Base-by-base conservation (phyloP, 768 basidiomycete species). In the Glaciozyma martinii region DNA sequence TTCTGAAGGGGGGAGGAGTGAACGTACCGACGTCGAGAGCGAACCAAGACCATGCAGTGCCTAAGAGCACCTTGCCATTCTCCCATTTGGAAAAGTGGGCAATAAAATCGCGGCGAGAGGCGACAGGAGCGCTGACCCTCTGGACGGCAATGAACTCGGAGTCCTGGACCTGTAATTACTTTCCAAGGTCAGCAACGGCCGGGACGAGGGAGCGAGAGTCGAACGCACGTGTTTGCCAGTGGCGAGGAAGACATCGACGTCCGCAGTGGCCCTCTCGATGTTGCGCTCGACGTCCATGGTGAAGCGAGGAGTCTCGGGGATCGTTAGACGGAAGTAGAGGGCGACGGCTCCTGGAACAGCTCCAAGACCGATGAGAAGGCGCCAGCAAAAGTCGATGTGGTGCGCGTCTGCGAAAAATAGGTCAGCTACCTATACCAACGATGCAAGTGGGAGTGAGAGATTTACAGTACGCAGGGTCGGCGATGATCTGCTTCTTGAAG, bases 271-370 rank as follows among this genome's bases (percentile, higher is more conserved):
- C 46, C 62, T 63, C 64, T 69, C 71, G 68, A 71, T 64, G 61
- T 74, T 71, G 66, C 74, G 72, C 65, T 74, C 74, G 54, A 74
- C 61, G 58, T 74, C 74, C 66, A 74, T 69, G 13, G 73, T 74
- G 71, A 65, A 73, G 18, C 52, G 27, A 16, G 52, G 67, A 18
- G 66, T 70, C 72, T 89, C 87, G 18, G 85, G 84, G 16, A 89
- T 81, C 0, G 85, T 87, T 43, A 90, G 79, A 6, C 88, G 85
- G 74, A 86, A 85, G 75, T 89, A 89, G 30, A 89, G 81, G 5
- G 87, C 88, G 25, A 76, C 85, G 53, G 86, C 86, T 0, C 86
- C 87, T 7, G 88, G 88, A 12, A 90, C 72, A 52, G 88, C 81
- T 18, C 84, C 86, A 21, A 89, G 61, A 23, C 86, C 87, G 60